Base-by-base conservation (phyloP, 768 basidiomycete genomes). In the Sistotremastrum niveocremeum region DNA sequence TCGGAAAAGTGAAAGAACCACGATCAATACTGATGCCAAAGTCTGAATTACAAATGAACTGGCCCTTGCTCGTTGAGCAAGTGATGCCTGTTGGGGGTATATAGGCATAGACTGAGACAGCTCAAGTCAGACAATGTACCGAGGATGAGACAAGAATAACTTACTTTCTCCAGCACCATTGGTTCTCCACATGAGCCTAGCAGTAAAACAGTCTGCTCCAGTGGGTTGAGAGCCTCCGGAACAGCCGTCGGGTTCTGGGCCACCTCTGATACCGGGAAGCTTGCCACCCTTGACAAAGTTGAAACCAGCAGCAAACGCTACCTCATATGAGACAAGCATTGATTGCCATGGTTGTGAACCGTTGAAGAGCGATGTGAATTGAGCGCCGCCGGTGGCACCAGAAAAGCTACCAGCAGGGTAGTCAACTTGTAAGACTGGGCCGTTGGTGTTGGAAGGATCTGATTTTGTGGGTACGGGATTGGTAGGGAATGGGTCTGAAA, bases 21-120 rank as follows among this genome's bases (percentile, higher is more conserved):
- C 86, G 71, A 37, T 72, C 66, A n/a, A 90, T 65, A 47, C 82
- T 84, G n/a, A 79, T 75, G 34, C 87, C 87, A 57, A 79, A 89
- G 49, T 82, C 82, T 6, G 68, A 59, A 55, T 85, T 81, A 63
- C 87, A 89, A 31, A 63, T 69, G 43, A 87, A 67, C 39, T 69
- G 62, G 38, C 59, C 57, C 20, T 75, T 62, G 5, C 62, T 64
- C 37, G 35, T 58, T 42, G 11, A 43, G 55, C 84, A 88, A 7
- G 89, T 56, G 41, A 64, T 62, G 56, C 79, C 74, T 5, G 77
- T 64, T 1, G 71, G 69, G 3, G 82, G 80, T 41, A 88, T 75
- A 56, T 93, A 90, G 7, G 82, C 81, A 60, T 89, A 90, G 7
- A 82, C 86, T 88, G 54, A 5, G 37, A 41, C 9, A 40, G 34